These are phyloP conservation scores for Punctularia strigosozonata DNA, from an alignment of 768 basidiomycete genomes.

Conservation along the genomic window DNA sequence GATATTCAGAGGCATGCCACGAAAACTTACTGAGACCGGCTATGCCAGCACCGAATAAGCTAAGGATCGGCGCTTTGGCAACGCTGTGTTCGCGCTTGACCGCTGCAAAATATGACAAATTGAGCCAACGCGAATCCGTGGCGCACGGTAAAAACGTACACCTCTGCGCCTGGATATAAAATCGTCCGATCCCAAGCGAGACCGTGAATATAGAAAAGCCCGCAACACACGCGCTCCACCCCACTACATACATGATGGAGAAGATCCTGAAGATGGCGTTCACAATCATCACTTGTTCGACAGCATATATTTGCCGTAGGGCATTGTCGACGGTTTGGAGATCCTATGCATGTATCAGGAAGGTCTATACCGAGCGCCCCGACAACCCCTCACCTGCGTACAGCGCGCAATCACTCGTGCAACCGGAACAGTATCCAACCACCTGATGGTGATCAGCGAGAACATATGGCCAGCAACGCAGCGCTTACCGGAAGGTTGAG, in stretches of 20 bases:
- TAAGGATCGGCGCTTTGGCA: not conserved
- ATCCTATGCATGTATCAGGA: not conserved
- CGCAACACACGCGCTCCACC: not conserved
- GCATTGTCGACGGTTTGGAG: conserved; percentile 6
- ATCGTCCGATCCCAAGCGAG: not conserved
- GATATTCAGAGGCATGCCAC: not conserved
- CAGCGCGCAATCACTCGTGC: conserved; percentile 20
- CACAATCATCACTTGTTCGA: not conserved
- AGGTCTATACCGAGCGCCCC: conserved; percentile 3
- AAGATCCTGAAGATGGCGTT: not conserved
- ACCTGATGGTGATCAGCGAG: conserved; percentile 7
- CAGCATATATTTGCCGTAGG: not conserved
- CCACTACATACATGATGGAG: not conserved
- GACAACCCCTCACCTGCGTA: conserved; percentile 16
- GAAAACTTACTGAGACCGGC: conserved; percentile 9
- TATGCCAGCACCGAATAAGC: conserved; percentile 6
- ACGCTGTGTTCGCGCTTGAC: conserved; percentile 1
- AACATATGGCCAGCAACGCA: not conserved
- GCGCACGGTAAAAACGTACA: too few relatives aligned
- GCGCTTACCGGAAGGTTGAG: not conserved
- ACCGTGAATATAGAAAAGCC: not conserved
- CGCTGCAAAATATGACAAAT: not conserved
- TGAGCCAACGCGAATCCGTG: too few relatives aligned
- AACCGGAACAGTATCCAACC: conserved; percentile 18
- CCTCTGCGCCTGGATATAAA: conserved; percentile 1